Evolutionary conservation across 2,329 filamentous ascomycete genomes (phyloP), one percentile per base, ranked within the genome.

Genomic region (Aspergillus hiratsukae): DNA sequence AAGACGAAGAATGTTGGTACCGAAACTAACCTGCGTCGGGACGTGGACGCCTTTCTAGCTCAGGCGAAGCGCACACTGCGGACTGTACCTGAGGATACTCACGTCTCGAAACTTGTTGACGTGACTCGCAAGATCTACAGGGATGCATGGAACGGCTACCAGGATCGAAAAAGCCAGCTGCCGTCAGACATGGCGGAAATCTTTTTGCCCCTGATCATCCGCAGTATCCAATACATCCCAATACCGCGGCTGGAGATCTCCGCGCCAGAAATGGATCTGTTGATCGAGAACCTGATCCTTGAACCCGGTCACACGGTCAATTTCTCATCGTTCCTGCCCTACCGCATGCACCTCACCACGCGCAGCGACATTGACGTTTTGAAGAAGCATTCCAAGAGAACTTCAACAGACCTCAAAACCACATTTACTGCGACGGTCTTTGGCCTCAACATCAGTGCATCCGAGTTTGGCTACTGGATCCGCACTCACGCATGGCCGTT

Each of bases 161-260:
- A 82, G 3, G 81, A 84, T 52, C 80, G 84, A 21, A 93, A 92
- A 67, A 77, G 80, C 0, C 87, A 91, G 28, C 79, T 97, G 1
- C 75, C 94, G 3, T 80, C 85, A 2, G 93, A 97, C 69, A 78
- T 85, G 3, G 81, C 91, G 63, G 88, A 93, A 57, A 85, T 93
- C 11, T 92, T 97, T 69, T 79, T 94, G 4, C 93, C 93, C 0
- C 76, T 91, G 11, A 67, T 91, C 3, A 83, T 97, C 56, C 82
- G 90, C 62, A 84, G 85, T 2, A 81, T 97, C 31, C 91, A 97
- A 70, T 91, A 91, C 73, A 78, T 97, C 3, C 93, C 93, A 0
- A 94, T 97, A 52, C 92, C 92, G 0, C 87, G 93, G 4, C 75
- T 97, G n/a, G 93, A 97, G 72, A 80, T 97, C 4, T 88, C 90